Evolutionary conservation across 2,329 filamentous ascomycete species (phyloP).

Genomic region (Xylaria sp.): DNA sequence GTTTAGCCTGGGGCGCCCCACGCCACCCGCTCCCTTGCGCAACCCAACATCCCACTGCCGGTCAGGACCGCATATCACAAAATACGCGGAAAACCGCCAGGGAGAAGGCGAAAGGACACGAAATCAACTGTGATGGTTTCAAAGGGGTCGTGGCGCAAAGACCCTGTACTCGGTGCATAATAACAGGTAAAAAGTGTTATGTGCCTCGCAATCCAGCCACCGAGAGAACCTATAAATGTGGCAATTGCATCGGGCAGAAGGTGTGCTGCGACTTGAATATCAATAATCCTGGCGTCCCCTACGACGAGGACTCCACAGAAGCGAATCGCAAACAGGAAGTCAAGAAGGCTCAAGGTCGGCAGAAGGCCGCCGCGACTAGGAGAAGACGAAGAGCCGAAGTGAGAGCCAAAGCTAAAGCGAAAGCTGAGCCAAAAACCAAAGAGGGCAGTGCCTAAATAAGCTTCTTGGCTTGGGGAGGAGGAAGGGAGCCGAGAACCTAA

Average conservation of each 20-base stretch:
- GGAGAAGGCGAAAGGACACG: neutral
- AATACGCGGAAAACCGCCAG: neutral
- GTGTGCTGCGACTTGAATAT: constrained; percentile 17
- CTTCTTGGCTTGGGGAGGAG: neutral
- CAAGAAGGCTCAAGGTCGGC: neutral
- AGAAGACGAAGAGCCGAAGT: neutral
- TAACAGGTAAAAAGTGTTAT: neutral
- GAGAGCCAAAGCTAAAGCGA: neutral
- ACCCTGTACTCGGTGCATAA: neutral
- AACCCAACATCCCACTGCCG: neutral
- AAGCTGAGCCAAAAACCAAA: neutral
- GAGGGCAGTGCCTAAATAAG: neutral
- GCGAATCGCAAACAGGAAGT: neutral
- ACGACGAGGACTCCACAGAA: neutral
- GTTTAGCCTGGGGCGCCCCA: neutral
- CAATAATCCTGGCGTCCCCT: constrained; percentile 13
- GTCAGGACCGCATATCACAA: neutral
- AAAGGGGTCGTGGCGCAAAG: neutral
- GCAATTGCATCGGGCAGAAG: constrained; percentile 18
- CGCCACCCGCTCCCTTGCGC: neutral
- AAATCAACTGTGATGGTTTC: neutral
- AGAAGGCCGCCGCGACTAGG: neutral
- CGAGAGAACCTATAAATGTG: constrained; percentile 28
- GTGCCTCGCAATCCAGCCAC: constrained; percentile 21
- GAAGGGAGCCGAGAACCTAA: neutral